Evolutionary conservation across 805 yeast genomes (phyloP).

Genomic region (Wickerhamiella alocasiicola): DNA sequence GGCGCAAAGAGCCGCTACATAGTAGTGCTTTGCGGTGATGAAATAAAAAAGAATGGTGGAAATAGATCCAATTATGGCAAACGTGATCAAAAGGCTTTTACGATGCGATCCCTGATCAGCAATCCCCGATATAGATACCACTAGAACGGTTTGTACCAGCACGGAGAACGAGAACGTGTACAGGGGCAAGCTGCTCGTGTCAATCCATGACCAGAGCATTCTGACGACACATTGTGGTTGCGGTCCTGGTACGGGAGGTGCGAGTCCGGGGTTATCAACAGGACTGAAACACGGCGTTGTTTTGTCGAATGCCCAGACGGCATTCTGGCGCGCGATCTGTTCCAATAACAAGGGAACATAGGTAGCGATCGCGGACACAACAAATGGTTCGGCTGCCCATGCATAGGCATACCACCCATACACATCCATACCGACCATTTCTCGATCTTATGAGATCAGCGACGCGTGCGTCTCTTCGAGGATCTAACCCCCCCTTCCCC

Average conservation of each 20-base stretch:
- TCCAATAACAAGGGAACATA: constrained; percentile 63
- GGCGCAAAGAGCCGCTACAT: constrained; percentile 43
- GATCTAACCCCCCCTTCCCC: too few species aligned
- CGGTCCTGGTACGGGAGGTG: constrained; percentile 18
- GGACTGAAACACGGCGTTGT: constrained; percentile 37
- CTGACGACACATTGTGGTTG: constrained; percentile 38
- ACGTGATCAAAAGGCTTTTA: constrained; percentile 40
- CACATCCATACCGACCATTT: too few species aligned
- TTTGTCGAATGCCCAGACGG: constrained; percentile 50
- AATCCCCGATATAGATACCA: constrained; percentile 61
- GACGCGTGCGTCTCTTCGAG: too few species aligned
- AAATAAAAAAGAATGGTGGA: constrained; percentile 37
- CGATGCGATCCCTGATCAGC: constrained; percentile 53
- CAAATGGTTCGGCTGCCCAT: constrained; percentile 71
- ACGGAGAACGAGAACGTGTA: constrained; percentile 67
- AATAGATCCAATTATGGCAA: constrained; percentile 48
- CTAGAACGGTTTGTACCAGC: constrained; percentile 55
- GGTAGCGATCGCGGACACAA: constrained; percentile 67
- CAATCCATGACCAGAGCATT: constrained; percentile 39
- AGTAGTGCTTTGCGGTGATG: constrained; percentile 33
- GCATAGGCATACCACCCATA: constrained; percentile 57
- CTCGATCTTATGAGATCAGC: too few species aligned
- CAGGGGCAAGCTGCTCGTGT: constrained; percentile 60
- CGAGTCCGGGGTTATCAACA: constrained; percentile 18
- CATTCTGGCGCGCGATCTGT: constrained; percentile 60